Conservation (phyloP, 768 basidiomycete genomes). For the Mycena latifolia region DNA sequence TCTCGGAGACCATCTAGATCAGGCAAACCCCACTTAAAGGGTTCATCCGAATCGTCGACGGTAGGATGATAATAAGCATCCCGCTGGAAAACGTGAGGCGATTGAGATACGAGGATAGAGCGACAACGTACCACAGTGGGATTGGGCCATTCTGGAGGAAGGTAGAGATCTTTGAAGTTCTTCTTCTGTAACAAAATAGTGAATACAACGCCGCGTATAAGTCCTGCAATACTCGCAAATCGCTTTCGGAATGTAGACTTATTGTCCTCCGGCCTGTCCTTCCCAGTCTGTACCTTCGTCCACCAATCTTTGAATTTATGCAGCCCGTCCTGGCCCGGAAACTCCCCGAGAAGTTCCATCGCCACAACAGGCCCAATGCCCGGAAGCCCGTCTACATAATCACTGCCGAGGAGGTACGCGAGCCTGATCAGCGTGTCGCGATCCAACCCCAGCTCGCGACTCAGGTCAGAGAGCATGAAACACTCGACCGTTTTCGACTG, state of each 20-base stretch:
- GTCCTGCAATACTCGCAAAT: slow-evolving; percentile 70
- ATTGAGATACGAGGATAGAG: slow-evolving; percentile 5
- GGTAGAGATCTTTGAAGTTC: slow-evolving; percentile 86
- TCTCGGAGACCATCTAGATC: slow-evolving; percentile 92
- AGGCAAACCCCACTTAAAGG: slow-evolving; percentile 97
- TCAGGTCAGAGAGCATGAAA: slow-evolving; percentile 87
- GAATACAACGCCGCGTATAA: not conserved
- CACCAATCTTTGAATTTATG: slow-evolving; percentile 95
- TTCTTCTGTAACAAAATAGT: slow-evolving; percentile 73
- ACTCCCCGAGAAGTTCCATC: slow-evolving; percentile 95
- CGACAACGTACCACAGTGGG: slow-evolving; percentile 78
- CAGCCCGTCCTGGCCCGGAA: slow-evolving; percentile 87
- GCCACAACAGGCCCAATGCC: slow-evolving; percentile 97
- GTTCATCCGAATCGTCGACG: slow-evolving; percentile 91
- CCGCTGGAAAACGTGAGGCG: slow-evolving; percentile 58
- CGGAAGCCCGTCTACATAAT: slow-evolving; percentile 93
- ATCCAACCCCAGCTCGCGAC: slow-evolving; percentile 88
- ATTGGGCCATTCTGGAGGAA: slow-evolving; percentile 92
- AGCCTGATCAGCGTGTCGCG: slow-evolving; percentile 89
- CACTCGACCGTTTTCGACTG: slow-evolving; percentile 99
- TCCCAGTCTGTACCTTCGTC: slow-evolving; percentile 90
- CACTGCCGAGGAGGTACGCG: slow-evolving; percentile 95
- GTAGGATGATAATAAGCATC: slow-evolving; percentile 95
- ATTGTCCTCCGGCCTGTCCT: slow-evolving; percentile 82
- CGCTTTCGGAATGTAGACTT: slow-evolving; percentile 82